Conservation (phyloP, 495 filamentous ascomycete genomes). For the Neurospora intermedia region DNA sequence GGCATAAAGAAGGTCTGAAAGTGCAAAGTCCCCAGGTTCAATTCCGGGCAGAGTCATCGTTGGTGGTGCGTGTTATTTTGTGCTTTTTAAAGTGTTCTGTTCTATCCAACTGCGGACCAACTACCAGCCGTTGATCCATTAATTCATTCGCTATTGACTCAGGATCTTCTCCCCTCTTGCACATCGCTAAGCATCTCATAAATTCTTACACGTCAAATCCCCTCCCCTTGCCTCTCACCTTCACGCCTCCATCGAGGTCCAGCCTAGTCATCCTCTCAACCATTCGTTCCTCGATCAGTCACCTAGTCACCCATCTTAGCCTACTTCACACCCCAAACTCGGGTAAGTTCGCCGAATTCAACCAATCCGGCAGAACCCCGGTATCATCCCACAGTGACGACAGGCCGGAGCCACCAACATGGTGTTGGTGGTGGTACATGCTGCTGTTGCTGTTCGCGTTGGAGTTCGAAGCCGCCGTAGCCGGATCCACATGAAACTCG, state of each 20-base stretch:
- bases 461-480: neutral
- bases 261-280: neutral
- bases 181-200: neutral
- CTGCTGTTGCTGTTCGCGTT: conserved; percentile 25
- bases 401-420: neutral
- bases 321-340: conserved; percentile 21
- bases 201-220: neutral
- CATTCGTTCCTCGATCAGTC: neutral
- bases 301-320: too few species aligned
- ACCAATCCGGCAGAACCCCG: conserved; percentile 44
- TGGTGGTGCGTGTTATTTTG: neutral
- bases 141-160: too few species aligned
- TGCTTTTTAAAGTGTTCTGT: too few species aligned
- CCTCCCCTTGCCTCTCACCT: neutral
- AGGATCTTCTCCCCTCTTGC: neutral
- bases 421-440: conserved; percentile 28
- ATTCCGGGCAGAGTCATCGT: neutral
- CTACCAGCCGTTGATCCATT: too few species aligned
- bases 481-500: conserved; percentile 38
- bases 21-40: neutral
- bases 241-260: neutral
- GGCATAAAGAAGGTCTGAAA: neutral
- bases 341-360: conserved; percentile 44
- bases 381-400: conserved; percentile 36
- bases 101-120: too few species aligned